Evolutionary conservation across 768 basidiomycete genomes (phyloP), one percentile per base, ranked within the genome.

Genomic region (Auriscalpium orientale): DNA sequence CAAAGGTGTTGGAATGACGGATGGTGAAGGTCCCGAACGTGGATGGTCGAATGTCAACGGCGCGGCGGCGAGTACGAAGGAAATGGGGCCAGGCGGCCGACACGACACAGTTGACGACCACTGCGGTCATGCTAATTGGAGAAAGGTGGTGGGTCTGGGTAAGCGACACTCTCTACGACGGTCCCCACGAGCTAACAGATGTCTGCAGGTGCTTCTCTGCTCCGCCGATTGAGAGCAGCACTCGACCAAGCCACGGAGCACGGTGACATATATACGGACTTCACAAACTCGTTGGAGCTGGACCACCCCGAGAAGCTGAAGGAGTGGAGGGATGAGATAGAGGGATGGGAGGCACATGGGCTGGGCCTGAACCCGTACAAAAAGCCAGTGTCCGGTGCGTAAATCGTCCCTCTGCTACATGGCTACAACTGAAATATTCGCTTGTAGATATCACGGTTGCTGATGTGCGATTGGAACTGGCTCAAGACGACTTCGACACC

Each of bases 11-110:
- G 13, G 9, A 47, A 16, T 16, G 38, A 40, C 38, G 10, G 38
- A 40, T 16, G 38, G 38, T 40, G 38, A 40, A 16, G 38, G 10
- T 16, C 38, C 38, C 10, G 38, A 40, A 40, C 38, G 38, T 40
- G 16, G 16, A 9, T 40, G 38, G 38, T 9, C 38, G 38, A 16
- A 63, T 22, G 61, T 66, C 8, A 70, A 73, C 51, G 60, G 58
- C 0, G 36, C 67, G 0, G 64, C 71, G 9, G 18, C 55, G 7
- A 70, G 70, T 38, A 72, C 71, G 2, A 57, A 62, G 21, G 72
- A 72, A 61, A 75, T 76, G 74, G 72, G 71, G 1, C 64, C 61
- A 1, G 68, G 67, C 16, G 60, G 62, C 10, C 56, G 58, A 3
- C 55, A 53, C 0, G 64, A 70, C 47, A 64, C 66, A 1, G 51